phyloP scores from a whole-genome alignment of 345 rosid species.

The Draba incana region DNA sequence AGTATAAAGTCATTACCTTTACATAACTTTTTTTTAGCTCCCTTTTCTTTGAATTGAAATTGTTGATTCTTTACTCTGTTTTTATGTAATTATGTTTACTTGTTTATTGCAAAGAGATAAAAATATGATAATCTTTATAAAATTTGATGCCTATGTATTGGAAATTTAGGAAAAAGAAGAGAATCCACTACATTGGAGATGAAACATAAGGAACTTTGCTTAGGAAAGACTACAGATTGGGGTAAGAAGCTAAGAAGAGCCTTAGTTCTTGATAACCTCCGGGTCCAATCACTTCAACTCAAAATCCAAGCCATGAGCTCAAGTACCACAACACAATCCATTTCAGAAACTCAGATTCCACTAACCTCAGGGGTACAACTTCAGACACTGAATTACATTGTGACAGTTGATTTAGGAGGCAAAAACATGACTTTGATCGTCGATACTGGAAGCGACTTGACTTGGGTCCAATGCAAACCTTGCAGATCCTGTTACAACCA shows the following conservation, averaged over 20 bases:
- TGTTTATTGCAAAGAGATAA: slow-evolving; percentile 10
- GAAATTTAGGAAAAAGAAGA: slow-evolving; percentile 49
- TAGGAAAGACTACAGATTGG: slow-evolving; percentile 55
- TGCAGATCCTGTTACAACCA: slow-evolving; percentile 76
- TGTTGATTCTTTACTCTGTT: slow-evolving; percentile 22
- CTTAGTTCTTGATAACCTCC: slow-evolving; percentile 57
- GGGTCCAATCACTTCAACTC: slow-evolving; percentile 60
- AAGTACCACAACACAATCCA: slow-evolving; percentile 28
- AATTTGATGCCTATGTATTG: slow-evolving; percentile 7
- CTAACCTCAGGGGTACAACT: slow-evolving; percentile 66
- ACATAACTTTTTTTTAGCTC: slow-evolving; percentile 21
- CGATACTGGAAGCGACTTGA: slow-evolving; percentile 93
- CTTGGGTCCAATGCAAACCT: slow-evolving; percentile 95
- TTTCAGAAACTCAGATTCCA: slow-evolving; percentile 52
- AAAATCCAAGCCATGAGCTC: slow-evolving; percentile 44
- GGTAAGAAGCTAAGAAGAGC: slow-evolving; percentile 54
- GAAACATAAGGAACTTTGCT: slow-evolving; percentile 65
- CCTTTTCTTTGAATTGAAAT: slow-evolving; percentile 24
- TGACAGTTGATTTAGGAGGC: slow-evolving; percentile 61
- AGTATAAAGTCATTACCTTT: slow-evolving; percentile 33
- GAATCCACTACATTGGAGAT: slow-evolving; percentile 74
- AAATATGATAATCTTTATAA: not conserved
- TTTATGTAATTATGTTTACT: not conserved
- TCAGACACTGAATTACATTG: slow-evolving; percentile 75
- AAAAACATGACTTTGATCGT: slow-evolving; percentile 66